These are phyloP conservation scores for Hibiscus trionum DNA, from an alignment of 345 rosid genomes.

Conservation along the genomic window DNA sequence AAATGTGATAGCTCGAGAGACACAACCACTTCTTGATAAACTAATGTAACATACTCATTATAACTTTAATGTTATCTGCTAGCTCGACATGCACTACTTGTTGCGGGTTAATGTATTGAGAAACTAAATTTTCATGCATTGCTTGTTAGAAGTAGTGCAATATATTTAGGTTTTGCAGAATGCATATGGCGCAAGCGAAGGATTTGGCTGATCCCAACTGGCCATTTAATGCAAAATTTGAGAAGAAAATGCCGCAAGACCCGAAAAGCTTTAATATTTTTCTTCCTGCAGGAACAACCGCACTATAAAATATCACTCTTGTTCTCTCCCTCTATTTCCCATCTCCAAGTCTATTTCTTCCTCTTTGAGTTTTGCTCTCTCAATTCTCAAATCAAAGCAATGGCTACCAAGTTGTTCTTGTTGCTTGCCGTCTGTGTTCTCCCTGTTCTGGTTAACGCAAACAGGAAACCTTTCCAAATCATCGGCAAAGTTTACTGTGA, in stretches of 20 bases:
- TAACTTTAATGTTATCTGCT: no score
- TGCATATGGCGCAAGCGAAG: neutral
- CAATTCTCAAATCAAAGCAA: constrained; percentile 11
- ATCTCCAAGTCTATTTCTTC: neutral
- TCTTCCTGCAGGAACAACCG: neutral
- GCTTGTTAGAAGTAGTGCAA: neutral
- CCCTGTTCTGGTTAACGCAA: constrained; percentile 18
- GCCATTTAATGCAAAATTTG: neutral
- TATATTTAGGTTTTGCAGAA: neutral
- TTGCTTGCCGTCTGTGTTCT: constrained; percentile 26
- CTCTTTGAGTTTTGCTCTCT: neutral
- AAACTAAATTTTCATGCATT: neutral
- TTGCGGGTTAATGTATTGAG: no score
- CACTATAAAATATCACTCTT: neutral
- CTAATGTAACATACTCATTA: no score
- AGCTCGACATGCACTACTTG: no score
- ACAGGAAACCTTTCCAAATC: constrained; percentile 29
- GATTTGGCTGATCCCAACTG: neutral
- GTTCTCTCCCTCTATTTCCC: neutral
- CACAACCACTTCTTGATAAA: no score
- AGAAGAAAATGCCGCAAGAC: neutral
- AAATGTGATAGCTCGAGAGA: no score
- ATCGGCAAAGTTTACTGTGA: constrained; percentile 23
- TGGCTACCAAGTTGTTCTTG: constrained; percentile 21
- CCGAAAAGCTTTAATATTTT: neutral